Base-by-base conservation (phyloP, 139 green algal species). In the Monoraphidium neglectum region DNA sequence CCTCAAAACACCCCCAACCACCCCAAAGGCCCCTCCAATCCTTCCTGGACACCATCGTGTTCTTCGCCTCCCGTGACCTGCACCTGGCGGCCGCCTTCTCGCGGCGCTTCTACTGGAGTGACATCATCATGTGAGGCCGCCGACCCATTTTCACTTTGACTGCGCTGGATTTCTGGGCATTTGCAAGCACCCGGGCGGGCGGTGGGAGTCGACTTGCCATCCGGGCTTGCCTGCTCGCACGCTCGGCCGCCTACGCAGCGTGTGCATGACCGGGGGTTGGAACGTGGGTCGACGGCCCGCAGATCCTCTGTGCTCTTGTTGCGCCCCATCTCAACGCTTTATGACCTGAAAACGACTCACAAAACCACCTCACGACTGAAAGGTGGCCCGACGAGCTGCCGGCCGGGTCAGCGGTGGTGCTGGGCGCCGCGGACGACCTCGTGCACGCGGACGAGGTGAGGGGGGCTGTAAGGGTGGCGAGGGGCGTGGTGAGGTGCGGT, bases 61-160 rank as follows among this genome's bases (percentile, higher is more conserved):
- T 63, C 66, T 53, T 80, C 37, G 65, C 56, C 21, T 68, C 61
- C 28, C 75, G 54, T 32, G 75, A 80, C 32, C 57, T 82, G 33
- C 67, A 71, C 26, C 56, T 76, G 21, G 64, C 56, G n/a, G 68
- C 76, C 26, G 61, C 76, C 10, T 72, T 76, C 26, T 43, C 43
- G 2, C 56, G 76, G 43, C 18, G 68, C 57, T 82, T 82, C 76
- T 82, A 67, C 76, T 82, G 76, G 76, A 72, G 43, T 13, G 76
- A 82, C 40, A 43, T 82, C 26, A 82, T 76, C 57, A 18, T 80
- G 49, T 80, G 74, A 54, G 47, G 16, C 13, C 47, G 13, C 12
- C 15, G 13, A 56, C 47, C 13, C 47, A 15, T 56, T 56, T 12
- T 15, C 12, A 24, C 13, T 56, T 56, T 56, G 47, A 24, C 13